Conservation (phyloP, 345 rosid species). For the Eucalyptus shirleyi region DNA sequence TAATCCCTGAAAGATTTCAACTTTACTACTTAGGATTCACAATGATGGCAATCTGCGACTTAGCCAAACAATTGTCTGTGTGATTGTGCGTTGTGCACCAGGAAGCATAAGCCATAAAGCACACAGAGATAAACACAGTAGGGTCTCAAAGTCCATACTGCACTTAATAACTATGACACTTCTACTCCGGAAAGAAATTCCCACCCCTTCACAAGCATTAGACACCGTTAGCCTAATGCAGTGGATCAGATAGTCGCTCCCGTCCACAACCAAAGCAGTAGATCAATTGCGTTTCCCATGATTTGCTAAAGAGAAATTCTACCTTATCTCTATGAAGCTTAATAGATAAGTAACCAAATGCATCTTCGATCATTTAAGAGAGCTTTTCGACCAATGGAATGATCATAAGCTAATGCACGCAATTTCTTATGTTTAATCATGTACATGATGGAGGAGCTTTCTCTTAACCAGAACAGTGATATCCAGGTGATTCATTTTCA, state of each 20-base stretch:
- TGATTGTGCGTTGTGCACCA: not conserved
- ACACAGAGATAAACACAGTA: not conserved
- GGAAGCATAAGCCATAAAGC: not conserved
- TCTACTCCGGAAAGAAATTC: not conserved
- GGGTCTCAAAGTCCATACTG: not conserved
- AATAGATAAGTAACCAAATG: not conserved
- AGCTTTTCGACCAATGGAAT: not conserved
- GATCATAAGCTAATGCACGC: not conserved
- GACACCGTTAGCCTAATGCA: not conserved
- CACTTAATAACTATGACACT: not conserved
- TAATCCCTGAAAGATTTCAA: not conserved
- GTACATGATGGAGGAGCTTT: not conserved
- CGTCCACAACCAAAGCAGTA: not conserved
- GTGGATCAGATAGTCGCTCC: not conserved
- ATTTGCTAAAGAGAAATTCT: not conserved
- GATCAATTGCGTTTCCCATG: not conserved
- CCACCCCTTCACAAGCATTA: not conserved
- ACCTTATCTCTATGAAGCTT: not conserved
- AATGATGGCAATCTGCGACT: not conserved
- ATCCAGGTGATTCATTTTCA: not conserved
- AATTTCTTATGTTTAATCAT: not conserved
- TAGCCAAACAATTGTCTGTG: not conserved
- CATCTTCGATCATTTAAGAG: not conserved
- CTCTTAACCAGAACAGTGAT: not conserved
- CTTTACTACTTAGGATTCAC: not conserved